Conservation (phyloP, 495 filamentous ascomycete genomes). For the Umbilicaria muhlenbergii region DNA sequence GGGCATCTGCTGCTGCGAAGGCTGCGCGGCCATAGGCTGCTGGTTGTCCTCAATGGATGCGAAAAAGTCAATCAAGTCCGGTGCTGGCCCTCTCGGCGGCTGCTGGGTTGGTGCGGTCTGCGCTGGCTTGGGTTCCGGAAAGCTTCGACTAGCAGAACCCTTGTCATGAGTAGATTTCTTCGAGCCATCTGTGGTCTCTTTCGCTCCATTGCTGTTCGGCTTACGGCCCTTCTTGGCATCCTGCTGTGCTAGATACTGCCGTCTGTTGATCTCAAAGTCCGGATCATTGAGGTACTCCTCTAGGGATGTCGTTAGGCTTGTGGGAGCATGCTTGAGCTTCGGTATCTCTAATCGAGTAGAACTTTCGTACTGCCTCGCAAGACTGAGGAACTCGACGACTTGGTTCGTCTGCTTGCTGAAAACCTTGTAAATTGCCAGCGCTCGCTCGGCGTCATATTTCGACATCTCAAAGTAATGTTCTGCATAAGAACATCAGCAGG, state of each 20-base stretch:
- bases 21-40: constrained; percentile 46
- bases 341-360: constrained; percentile 88
- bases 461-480: constrained; percentile 99
- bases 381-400: constrained; percentile 78
- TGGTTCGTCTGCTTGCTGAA: constrained; percentile 87
- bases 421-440: constrained; percentile 80
- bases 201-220: constrained; percentile 10
- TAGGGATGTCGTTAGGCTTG: constrained; percentile 71
- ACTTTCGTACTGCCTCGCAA: constrained; percentile 77
- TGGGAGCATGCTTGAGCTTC: constrained; percentile 93
- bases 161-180: constrained; percentile 16
- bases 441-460: constrained; percentile 77
- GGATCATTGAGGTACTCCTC: constrained; percentile 93
- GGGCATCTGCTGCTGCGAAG: constrained; percentile 24
- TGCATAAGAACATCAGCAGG: constrained; percentile 19
- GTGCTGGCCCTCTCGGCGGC: constrained; percentile 44
- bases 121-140: constrained; percentile 14
- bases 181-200: constrained; percentile 11
- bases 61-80: constrained; percentile 95
- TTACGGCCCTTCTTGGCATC: constrained; percentile 55
- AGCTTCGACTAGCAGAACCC: constrained; percentile 11
- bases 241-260: constrained; percentile 77
- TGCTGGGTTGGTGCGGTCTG: constrained; percentile 9
- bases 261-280: constrained; percentile 87
- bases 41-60: constrained; percentile 92